Conservation (phyloP, 2,329 filamentous ascomycete genomes). For the Pleoardoris graminearum region DNA sequence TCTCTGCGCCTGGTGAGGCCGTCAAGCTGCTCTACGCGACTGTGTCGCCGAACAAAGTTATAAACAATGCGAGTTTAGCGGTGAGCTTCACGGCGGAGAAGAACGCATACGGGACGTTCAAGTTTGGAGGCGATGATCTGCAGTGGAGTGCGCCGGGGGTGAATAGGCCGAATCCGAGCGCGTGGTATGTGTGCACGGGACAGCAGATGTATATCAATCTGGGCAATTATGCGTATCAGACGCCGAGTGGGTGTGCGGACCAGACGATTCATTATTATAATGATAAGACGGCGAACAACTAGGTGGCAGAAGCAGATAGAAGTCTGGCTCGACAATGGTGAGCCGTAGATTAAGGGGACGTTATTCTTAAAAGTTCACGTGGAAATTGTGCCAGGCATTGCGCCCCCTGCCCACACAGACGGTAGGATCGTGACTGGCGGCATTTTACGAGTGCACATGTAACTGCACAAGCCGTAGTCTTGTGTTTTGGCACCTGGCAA, state of each 20-base stretch:
- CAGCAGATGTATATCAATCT: slow-evolving; percentile 62
- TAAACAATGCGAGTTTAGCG: slow-evolving; percentile 48
- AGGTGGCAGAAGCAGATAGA: too few species aligned
- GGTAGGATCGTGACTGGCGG: too few species aligned
- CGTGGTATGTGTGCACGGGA: slow-evolving; percentile 62
- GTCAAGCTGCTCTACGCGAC: slow-evolving; percentile 46
- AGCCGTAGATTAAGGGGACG: too few species aligned
- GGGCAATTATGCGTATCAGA: slow-evolving; percentile 62
- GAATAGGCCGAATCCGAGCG: slow-evolving; percentile 58
- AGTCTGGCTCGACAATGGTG: too few species aligned
- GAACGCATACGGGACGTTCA: slow-evolving; percentile 61
- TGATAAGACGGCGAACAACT: slow-evolving; percentile 40
- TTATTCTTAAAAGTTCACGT: too few species aligned
- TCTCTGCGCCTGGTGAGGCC: slow-evolving; percentile 53
- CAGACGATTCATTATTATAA: slow-evolving; percentile 55
- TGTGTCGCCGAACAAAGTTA: slow-evolving; percentile 29
- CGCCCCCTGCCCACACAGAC: too few species aligned
- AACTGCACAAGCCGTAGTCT: too few species aligned
- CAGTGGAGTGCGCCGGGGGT: slow-evolving; percentile 58
- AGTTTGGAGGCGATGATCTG: slow-evolving; percentile 61
- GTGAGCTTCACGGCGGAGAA: slow-evolving; percentile 57
- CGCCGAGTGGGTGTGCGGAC: slow-evolving; percentile 61
- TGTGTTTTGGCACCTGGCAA: too few species aligned
- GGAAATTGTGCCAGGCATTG: too few species aligned
- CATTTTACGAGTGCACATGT: too few species aligned